These are phyloP conservation scores for Ophiostoma ips DNA, from an alignment of 2,329 filamentous ascomycete genomes.

Conservation along the genomic window DNA sequence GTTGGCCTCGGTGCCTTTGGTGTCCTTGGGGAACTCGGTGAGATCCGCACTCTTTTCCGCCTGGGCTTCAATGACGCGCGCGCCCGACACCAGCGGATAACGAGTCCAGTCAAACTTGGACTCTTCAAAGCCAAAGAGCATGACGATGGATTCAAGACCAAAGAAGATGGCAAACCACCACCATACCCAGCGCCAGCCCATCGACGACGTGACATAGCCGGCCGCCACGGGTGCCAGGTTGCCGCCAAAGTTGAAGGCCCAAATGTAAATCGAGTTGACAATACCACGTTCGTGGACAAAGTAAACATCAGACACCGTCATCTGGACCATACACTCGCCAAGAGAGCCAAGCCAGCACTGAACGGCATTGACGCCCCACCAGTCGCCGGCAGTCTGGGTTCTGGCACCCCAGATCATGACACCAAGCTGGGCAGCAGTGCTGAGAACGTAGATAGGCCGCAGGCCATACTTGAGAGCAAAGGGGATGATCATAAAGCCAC, in stretches of 20 bases:
- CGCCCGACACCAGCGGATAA: background rate
- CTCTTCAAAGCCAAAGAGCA: constrained; percentile 10
- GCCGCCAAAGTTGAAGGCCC: constrained; percentile 27
- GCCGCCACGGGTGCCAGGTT: constrained; percentile 32
- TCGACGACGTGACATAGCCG: constrained; percentile 33
- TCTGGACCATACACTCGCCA: constrained; percentile 25
- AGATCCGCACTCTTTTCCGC: background rate
- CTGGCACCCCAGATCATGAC: constrained; percentile 23
- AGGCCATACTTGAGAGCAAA: constrained; percentile 26
- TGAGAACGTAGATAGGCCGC: constrained; percentile 22
- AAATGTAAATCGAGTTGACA: constrained; percentile 26
- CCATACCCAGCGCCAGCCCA: constrained; percentile 35
- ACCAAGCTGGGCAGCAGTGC: constrained; percentile 21
- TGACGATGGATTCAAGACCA: constrained; percentile 1
- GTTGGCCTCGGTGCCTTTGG: too few species aligned
- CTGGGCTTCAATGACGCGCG: background rate
- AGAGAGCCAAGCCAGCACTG: constrained; percentile 9
- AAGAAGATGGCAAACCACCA: constrained; percentile 18
- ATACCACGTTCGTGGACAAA: constrained; percentile 30
- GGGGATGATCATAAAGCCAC: constrained; percentile 22
- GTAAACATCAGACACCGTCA: constrained; percentile 28
- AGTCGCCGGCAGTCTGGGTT: constrained; percentile 19
- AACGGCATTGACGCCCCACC: constrained; percentile 21
- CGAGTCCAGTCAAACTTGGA: constrained; percentile 6
- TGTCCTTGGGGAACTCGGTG: background rate